Evolutionary conservation across 192 early-diverging fungal species (phyloP).

Genomic region (Glomus cerebriforme): DNA sequence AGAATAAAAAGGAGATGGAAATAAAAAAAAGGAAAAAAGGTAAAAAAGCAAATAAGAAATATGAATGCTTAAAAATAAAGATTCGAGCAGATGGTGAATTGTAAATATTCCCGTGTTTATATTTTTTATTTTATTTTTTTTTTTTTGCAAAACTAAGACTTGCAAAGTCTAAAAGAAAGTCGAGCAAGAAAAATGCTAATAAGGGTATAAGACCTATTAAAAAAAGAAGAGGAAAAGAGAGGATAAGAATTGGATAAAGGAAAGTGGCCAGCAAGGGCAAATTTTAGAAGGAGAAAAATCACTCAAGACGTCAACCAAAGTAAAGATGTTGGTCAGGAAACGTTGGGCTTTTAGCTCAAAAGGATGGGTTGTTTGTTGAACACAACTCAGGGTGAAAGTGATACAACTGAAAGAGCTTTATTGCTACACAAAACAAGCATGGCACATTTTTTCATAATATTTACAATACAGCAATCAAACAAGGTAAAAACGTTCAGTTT

Average conservation of each 20-base stretch:
- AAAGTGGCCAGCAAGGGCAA: conserved; percentile 26
- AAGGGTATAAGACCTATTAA: not conserved
- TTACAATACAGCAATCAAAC: too few relatives aligned
- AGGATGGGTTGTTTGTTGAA: not conserved
- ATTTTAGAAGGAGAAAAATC: not conserved
- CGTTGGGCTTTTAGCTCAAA: not conserved
- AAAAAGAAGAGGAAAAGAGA: conserved; percentile 19
- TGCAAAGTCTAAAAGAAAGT: not conserved
- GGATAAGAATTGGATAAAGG: not conserved
- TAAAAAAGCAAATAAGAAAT: not conserved
- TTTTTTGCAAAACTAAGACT: not conserved
- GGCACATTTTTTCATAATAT: not conserved
- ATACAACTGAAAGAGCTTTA: not conserved
- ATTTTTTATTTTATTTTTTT: not conserved
- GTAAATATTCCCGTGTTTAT: not conserved
- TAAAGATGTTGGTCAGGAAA: not conserved
- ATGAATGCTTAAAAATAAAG: not conserved
- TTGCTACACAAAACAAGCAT: conserved; percentile 2
- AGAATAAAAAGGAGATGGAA: not conserved
- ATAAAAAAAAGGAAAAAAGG: not conserved
- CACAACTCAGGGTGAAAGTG: conserved; percentile 8
- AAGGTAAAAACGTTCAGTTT: not conserved
- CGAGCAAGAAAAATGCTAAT: not conserved
- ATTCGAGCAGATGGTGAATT: not conserved
- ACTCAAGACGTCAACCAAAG: conserved; percentile 22